A percentile compares a stretch with the other conserved stretches of the same genome.
phyloP scores from a whole-genome alignment of 2,329 filamentous ascomycete species.

The Botrytis cinerea region DNA sequence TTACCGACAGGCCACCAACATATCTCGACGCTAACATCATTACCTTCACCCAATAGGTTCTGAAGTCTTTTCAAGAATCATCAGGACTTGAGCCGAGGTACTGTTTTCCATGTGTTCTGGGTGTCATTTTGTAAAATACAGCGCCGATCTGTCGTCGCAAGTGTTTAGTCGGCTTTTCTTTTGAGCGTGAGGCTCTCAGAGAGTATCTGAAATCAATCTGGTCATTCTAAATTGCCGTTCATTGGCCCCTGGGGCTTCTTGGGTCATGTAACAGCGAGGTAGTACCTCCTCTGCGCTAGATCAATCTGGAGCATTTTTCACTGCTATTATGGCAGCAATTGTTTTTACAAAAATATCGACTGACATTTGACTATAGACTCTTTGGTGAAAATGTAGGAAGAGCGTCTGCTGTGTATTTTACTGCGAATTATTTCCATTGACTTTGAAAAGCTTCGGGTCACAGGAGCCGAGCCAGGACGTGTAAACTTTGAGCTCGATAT shows the following conservation, averaged over 20 bases:
- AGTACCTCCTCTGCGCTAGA: neutral
- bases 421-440: conserved; percentile 15
- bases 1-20: conserved; percentile 8
- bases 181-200: neutral
- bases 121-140: neutral
- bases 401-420: neutral
- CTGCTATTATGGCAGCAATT: neutral
- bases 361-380: conserved; percentile 33
- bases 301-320: neutral
- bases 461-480: conserved; percentile 62
- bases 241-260: neutral
- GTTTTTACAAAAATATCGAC: neutral
- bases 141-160: neutral
- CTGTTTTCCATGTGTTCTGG: conserved; percentile 31
- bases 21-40: conserved; percentile 28
- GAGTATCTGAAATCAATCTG: conserved; percentile 11
- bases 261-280: neutral
- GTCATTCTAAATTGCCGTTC: neutral
- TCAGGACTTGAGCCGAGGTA: conserved; percentile 90
- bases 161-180: neutral
- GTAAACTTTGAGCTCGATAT: conserved; percentile 79
- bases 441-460: conserved; percentile 61
- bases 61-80: conserved; percentile 73
- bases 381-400: conserved; percentile 42
- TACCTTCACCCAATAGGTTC: conserved; percentile 59